Evolutionary conservation across 768 basidiomycete species (phyloP), one percentile per base, ranked within the genome.

Genomic region (Boletus coccyginus): DNA sequence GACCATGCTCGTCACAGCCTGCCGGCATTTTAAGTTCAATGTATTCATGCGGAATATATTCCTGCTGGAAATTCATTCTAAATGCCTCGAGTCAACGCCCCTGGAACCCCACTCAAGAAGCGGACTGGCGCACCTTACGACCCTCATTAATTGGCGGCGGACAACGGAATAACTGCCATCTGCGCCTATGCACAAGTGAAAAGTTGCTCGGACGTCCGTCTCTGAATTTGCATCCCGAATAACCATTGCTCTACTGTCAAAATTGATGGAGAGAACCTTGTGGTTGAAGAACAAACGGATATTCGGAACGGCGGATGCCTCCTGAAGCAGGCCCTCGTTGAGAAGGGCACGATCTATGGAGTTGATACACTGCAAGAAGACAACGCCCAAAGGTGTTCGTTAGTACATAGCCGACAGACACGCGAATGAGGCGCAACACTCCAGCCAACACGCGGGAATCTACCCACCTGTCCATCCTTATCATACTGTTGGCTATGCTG

Each of bases 21-120:
- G 95, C 83, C 67, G 94, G 93, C 84, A 99, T 93, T 77, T 88
- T 92, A 57, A 98, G 82, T 78, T 99, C 96, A 67, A 98, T 80
- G 74, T 98, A 99, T 70, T 95, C 94, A 68, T 98, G 92, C 54
- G 85, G 87, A 69, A 98, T 93, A 75, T 96, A 98, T 72, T 89
- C 87, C 74, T 98, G 96, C 67, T 88, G 85, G 75, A 88, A 97
- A 77, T 96, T 83, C 88, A 97, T 94, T 73, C 96, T 97, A 70
- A 60, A 64, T 61, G 63, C 59, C 50, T 60, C 47, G 27, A 52
- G 59, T 68, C 49, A 70, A 52, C 36, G 29, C 52, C 57, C 38
- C 29, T 51, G 44, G 52, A 46, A 56, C 53, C 9, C 35, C 24
- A 53, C 50, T 33, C 46, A 49, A 50, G 51, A 58, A 40, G 48